A percentile compares a stretch with the other conserved stretches of the same genome.
Evolutionary conservation across 2,329 filamentous ascomycete species (phyloP).

Genomic region (Emmonsiellopsis sp.): DNA sequence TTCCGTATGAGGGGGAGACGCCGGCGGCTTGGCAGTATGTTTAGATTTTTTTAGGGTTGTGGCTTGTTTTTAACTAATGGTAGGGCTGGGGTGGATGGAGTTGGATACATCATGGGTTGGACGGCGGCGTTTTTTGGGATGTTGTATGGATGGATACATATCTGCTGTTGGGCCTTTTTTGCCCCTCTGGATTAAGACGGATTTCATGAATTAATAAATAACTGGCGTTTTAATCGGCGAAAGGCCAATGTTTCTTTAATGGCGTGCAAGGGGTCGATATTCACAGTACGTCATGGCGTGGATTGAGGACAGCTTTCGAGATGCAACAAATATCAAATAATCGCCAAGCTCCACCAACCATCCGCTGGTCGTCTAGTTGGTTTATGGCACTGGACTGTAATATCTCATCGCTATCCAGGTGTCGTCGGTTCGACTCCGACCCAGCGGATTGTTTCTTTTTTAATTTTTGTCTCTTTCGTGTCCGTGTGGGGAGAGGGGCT

Average conservation of each 20-base stretch:
- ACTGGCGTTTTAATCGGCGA: no score
- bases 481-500: no score
- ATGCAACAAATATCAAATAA: no score
- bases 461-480: neutral
- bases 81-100: neutral
- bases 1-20: conserved; percentile 16
- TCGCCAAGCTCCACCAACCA: neutral
- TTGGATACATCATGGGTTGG: neutral
- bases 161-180: no score
- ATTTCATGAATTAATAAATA: no score
- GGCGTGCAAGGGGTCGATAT: no score
- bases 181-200: no score
- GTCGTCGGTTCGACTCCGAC: conserved; percentile 2
- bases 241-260: no score
- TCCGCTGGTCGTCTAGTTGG: conserved; percentile 3
- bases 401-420: neutral
- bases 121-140: no score
- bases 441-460: neutral
- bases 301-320: no score
- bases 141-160: no score
- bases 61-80: neutral
- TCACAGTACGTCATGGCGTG: no score
- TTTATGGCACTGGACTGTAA: conserved; percentile 3
- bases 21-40: conserved; percentile 34
- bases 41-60: conserved; percentile 14